Evolutionary conservation across 345 rosid genomes (phyloP).

Genomic region (Eucalyptus marginata): DNA sequence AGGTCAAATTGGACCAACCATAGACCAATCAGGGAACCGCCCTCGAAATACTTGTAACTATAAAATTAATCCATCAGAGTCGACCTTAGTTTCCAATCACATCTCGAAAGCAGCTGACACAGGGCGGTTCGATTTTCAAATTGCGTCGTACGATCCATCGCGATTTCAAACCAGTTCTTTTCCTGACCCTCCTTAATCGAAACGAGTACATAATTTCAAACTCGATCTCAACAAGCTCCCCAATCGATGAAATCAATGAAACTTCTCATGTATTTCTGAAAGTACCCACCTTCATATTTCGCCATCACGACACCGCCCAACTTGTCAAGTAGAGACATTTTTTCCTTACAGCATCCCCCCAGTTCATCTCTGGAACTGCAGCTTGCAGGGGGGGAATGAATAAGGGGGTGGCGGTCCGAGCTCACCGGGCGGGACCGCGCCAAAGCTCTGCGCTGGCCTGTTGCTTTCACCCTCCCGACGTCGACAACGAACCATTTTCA

Average conservation of each 20-base stretch:
- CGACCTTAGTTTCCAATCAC: neutral
- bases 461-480: slow-evolving; percentile 1
- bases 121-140: neutral
- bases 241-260: neutral
- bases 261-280: neutral
- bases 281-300: neutral
- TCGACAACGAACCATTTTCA: neutral
- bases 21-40: neutral
- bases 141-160: rapidly evolving
- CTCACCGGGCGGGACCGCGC: neutral
- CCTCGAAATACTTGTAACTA: neutral
- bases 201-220: neutral
- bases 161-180: neutral
- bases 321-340: neutral
- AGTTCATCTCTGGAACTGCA: neutral
- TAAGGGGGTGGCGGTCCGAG: neutral
- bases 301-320: neutral
- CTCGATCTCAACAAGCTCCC: neutral
- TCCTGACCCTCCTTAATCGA: neutral
- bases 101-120: neutral
- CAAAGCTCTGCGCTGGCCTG: slow-evolving; percentile 13
- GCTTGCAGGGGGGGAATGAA: neutral
- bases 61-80: neutral
- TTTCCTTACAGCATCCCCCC: neutral
- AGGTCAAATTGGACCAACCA: neutral